A percentile compares a stretch with the other conserved stretches of the same genome.
phyloP scores from a whole-genome alignment of 108 stramenopile species.

The Asterionellopsis glacialis region DNA sequence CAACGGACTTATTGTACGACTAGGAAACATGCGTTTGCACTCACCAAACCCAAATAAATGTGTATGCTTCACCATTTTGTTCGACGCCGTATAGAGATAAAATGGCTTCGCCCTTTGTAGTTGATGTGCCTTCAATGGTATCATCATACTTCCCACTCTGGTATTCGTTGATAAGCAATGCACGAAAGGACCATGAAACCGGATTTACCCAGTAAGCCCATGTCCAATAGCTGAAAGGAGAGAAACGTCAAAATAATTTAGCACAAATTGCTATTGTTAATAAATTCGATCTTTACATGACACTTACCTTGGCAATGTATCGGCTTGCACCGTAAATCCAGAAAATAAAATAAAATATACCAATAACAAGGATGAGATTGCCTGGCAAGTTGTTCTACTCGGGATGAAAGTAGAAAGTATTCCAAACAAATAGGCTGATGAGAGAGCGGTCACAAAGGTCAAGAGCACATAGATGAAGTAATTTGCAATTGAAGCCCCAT shows the following conservation, averaged over 20 bases:
- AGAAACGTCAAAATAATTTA: slow-evolving; percentile 12
- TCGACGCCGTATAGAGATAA: slow-evolving; percentile 34
- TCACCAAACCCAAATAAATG: slow-evolving; percentile 17
- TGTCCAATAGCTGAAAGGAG: slow-evolving; percentile 50
- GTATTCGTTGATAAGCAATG: slow-evolving; percentile 54
- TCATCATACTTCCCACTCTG: slow-evolving; percentile 46
- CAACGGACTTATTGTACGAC: neutral
- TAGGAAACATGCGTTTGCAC: no score
- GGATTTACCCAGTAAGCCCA: slow-evolving; percentile 65
- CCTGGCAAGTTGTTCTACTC: slow-evolving; percentile 40
- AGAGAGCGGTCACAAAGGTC: slow-evolving; percentile 28
- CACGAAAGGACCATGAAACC: slow-evolving; percentile 54
- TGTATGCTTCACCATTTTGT: slow-evolving; percentile 22
- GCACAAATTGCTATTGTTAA: no score
- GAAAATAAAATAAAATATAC: slow-evolving; percentile 49
- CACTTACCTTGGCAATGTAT: slow-evolving; percentile 33
- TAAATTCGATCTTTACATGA: neutral
- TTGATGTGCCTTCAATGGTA: slow-evolving; percentile 13
- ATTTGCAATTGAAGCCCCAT: slow-evolving; percentile 37
- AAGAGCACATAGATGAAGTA: slow-evolving; percentile 59
- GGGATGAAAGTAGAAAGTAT: slow-evolving; percentile 44
- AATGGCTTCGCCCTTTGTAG: slow-evolving; percentile 45
- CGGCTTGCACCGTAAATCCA: slow-evolving; percentile 60
- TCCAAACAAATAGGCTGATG: slow-evolving; percentile 43
- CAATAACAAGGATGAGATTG: slow-evolving; percentile 37